Percentiles rank a stretch among this genome's conserved stretches.
phyloP scores from a whole-genome alignment of 768 basidiomycete species.

The Coprinopsis strossmayeri region DNA sequence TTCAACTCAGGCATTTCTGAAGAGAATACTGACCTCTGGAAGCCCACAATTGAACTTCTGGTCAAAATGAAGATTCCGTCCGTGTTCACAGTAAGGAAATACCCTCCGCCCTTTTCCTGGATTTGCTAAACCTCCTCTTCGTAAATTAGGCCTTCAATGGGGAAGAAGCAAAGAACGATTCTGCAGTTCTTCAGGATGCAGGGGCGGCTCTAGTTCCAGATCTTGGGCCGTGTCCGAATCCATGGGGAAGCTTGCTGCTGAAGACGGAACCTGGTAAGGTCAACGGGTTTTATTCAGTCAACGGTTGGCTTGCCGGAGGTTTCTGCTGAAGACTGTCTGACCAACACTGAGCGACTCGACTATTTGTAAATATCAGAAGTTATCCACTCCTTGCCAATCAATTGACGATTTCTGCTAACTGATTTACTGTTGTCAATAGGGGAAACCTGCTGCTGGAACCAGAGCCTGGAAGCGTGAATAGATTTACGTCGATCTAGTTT shows the following conservation, averaged over 20 bases:
- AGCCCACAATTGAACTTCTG: conserved; percentile 19
- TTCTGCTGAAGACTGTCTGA: too few relatives aligned
- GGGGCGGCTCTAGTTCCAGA: conserved; percentile 20
- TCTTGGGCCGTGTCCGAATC: conserved; percentile 22
- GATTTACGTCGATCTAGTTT: too few relatives aligned
- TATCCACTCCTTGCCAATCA: too few relatives aligned
- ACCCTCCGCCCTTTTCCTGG: neutral
- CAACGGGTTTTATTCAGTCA: conserved; percentile 27
- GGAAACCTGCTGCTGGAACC: too few relatives aligned
- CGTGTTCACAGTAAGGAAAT: conserved; percentile 28
- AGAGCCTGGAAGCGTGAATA: too few relatives aligned
- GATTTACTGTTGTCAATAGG: too few relatives aligned
- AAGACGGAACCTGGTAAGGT: conserved; percentile 24
- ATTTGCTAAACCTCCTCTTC: neutral
- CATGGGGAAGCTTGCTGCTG: conserved; percentile 25
- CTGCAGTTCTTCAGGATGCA: conserved; percentile 14
- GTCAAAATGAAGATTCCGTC: conserved; percentile 21
- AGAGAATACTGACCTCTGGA: conserved; percentile 18
- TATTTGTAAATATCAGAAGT: too few relatives aligned
- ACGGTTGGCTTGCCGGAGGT: conserved; percentile 30
- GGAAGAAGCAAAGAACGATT: conserved; percentile 24
- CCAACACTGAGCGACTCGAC: too few relatives aligned
- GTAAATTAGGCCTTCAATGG: conserved; percentile 24
- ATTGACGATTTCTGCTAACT: too few relatives aligned
- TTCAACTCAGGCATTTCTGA: conserved; percentile 29